Evolutionary conservation across 116 monocot species (phyloP).

Genomic region (Dioscorea cayenensis): DNA sequence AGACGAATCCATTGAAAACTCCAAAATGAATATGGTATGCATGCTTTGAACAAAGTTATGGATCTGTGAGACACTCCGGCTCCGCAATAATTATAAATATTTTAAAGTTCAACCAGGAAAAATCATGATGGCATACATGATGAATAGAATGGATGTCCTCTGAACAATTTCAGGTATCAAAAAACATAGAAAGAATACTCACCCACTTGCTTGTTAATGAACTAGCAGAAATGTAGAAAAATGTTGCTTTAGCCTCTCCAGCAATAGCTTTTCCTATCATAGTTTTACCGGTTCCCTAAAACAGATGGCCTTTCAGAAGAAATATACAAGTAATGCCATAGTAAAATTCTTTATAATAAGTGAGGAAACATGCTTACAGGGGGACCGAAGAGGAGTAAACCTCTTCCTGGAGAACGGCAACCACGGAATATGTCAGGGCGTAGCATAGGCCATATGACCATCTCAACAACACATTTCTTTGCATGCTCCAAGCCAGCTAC

Average conservation of each 20-base stretch:
- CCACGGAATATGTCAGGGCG: slow-evolving; percentile 95
- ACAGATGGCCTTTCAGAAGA: not conserved
- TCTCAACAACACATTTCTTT: slow-evolving; percentile 96
- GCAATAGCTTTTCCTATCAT: slow-evolving; percentile 99
- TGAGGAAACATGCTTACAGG: slow-evolving; percentile 53
- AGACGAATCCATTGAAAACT: too few species aligned
- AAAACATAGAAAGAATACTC: not conserved
- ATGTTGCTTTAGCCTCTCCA: slow-evolving; percentile 96
- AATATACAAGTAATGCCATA: not conserved
- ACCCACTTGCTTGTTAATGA: slow-evolving; percentile 99
- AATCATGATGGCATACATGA: not conserved
- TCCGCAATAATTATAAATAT: too few species aligned
- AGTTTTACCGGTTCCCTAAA: slow-evolving; percentile 92
- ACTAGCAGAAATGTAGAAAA: slow-evolving; percentile 98
- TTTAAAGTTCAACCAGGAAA: not conserved
- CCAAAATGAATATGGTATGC: too few species aligned
- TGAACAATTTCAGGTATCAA: not conserved
- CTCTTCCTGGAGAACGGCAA: slow-evolving; percentile 90
- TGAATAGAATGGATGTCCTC: not conserved
- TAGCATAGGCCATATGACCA: slow-evolving; percentile 97
- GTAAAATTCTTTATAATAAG: not conserved
- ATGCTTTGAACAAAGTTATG: too few species aligned
- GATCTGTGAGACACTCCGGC: too few species aligned
- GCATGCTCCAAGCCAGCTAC: slow-evolving; percentile 98
- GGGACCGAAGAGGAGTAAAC: slow-evolving; percentile 88